Base-by-base conservation (phyloP, 2,329 filamentous ascomycete species). In the Neofusicoccum sp. region DNA sequence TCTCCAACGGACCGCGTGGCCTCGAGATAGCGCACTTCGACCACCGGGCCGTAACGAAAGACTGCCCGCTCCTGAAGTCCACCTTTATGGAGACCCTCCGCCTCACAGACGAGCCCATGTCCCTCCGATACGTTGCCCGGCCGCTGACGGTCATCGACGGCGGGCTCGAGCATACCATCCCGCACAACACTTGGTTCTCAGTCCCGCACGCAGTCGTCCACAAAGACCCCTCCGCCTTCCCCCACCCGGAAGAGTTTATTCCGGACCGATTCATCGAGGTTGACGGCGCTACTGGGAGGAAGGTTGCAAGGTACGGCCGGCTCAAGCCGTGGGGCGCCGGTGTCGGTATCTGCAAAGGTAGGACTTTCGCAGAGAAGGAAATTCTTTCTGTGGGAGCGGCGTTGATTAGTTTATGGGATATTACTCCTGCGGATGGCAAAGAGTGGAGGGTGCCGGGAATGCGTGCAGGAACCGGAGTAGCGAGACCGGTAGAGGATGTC, bases 361-460 rank as follows among this genome's bases (percentile, higher is more conserved):
- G 45, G n/a, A 41, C 72, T 1, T 81, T 84, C 63, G 82, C 80
- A 2, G 78, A 84, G 65, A 75, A 78, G 47, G 76, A 82, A 65
- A 76, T 79, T 20, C 65, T 86, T 40, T 70, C 79, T 26, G 79
- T 84, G 44, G 76, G 78, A 1, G 83, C 83, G n/a, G 77, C 79
- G 1, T 76, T 86, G 24, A 66, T 86, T 26, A 73, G 77, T 5
- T 76, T 84, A 65, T 86, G 83, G 83, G 80, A 86, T 41, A 78
- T 86, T 62, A 73, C 80, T 58, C 76, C 82, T 0, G 75, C 48
- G 34, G 20, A 7, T 51, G 59, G 47, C 30, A 47, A 48, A 20
- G 20, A 20, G 38, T 63, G 61, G 61, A 44, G 56, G 26, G 28
- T 63, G 12, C 61, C 61, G 16, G 43, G n/a, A 11, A 61, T 51